These are phyloP conservation scores for Amanita molliuscula DNA, from an alignment of 768 basidiomycete species.

Conservation along the genomic window DNA sequence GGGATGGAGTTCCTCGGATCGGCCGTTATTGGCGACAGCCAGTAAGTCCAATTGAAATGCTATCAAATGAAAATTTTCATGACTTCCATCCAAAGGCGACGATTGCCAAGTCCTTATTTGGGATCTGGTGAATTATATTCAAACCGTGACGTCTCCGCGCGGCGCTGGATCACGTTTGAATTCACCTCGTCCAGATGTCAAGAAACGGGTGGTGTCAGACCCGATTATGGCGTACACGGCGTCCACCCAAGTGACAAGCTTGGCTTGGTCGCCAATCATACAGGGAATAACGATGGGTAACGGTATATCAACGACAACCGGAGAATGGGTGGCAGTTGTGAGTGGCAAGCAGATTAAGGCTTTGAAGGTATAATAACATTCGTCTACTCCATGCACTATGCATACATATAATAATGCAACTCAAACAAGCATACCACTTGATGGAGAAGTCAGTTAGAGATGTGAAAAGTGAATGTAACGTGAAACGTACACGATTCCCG, in stretches of 20 bases:
- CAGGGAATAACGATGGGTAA: slow-evolving; percentile 66
- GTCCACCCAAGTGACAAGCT: slow-evolving; percentile 64
- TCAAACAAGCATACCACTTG: slow-evolving; percentile 37
- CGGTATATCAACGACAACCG: slow-evolving; percentile 62
- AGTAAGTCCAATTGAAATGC: slow-evolving; percentile 35
- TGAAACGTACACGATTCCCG: slow-evolving; percentile 24
- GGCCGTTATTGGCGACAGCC: slow-evolving; percentile 78
- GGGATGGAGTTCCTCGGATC: slow-evolving; percentile 83
- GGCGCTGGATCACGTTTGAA: slow-evolving; percentile 62
- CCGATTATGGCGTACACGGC: slow-evolving; percentile 83
- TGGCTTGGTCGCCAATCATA: slow-evolving; percentile 86
- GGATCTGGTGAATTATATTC: slow-evolving; percentile 68
- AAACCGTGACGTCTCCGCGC: slow-evolving; percentile 57
- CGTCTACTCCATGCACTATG: slow-evolving; percentile 1
- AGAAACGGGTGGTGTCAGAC: slow-evolving; percentile 62
- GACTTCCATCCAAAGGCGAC: slow-evolving; percentile 48
- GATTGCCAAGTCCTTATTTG: slow-evolving; percentile 92
- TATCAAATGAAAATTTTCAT: not conserved
- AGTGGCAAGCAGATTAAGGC: slow-evolving; percentile 77
- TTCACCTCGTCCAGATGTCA: slow-evolving; percentile 74
- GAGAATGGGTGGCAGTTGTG: slow-evolving; percentile 83
- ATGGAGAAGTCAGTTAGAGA: slow-evolving; percentile 13
- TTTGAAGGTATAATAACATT: slow-evolving; percentile 52
- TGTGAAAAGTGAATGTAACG: not conserved
- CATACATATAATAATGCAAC: not conserved